Base-by-base conservation (phyloP, 1,284 basidiomycete genomes). In the Gomphus sp. region DNA sequence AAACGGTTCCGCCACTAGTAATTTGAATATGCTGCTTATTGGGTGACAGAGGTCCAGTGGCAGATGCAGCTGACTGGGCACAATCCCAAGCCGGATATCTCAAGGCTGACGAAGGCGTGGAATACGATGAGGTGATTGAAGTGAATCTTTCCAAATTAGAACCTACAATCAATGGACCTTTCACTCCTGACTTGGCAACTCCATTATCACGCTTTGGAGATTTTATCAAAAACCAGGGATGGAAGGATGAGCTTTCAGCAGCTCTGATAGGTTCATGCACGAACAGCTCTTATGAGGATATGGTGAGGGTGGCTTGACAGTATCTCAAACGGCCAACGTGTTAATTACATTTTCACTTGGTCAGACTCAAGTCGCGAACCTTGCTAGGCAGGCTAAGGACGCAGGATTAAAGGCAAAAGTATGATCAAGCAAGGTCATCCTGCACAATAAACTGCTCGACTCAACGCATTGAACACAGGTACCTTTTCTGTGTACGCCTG, bases 201-300 rank as follows among this genome's bases (percentile, higher is more conserved):
- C 94, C 95, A 14, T 73, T 99, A n/a, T 97, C 94, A 45, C 85
- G 89, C 67, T 99, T 99, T 69, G 87, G 85, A 39, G 68, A 76
- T 3, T 86, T 96, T 67, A 79, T 98, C 51, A 79, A 86, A 71
- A 82, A 87, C 63, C 87, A 92, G 70, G 88, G 88, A 28, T 98
- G 93, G 89, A 92, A 93, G 69, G 93, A 96, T 65, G 88, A 91
- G 71, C 77, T 99, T 58, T 89, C 91, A 31, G 95, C 94, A 31
- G 88, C 85, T 43, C 78, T 98, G 39, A 99, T 99, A 68, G 97
- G 97, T 25, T 96, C 93, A 47, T 99, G 97, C 73, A 99, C 97
- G 47, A 99, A 99, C 74, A 95, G 92, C 63, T 95, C 92, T 9
- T 98, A 98, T 68, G 91, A 95, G 71, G 93, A 95, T 70, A 91